phyloP scores from a whole-genome alignment of 2,329 filamentous ascomycete species.

The Elsinoe fawcettii region DNA sequence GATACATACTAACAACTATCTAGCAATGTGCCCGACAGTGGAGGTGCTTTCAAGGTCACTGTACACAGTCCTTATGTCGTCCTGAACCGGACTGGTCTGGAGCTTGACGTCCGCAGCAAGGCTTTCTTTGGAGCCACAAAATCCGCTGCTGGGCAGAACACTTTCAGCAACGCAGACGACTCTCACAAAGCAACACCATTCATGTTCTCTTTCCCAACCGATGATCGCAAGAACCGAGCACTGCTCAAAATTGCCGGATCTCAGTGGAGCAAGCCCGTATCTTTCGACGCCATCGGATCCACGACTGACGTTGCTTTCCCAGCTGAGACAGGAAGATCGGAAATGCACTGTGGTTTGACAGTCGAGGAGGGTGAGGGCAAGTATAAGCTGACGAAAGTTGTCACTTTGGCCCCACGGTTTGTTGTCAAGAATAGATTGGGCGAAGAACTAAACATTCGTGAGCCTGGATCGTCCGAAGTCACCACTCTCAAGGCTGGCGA shows the following conservation, averaged over 20 bases:
- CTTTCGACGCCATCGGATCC: conserved; percentile 95
- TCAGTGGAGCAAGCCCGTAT: conserved; percentile 93
- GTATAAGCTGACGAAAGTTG: conserved; percentile 93
- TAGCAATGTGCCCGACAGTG: conserved; percentile 72
- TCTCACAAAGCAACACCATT: conserved; percentile 74
- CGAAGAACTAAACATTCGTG: conserved; percentile 82
- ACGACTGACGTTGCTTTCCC: conserved; percentile 80
- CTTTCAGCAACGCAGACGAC: conserved; percentile 49
- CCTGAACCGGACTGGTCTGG: conserved; percentile 87
- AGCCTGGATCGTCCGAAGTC: conserved; percentile 83
- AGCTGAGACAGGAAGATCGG: conserved; percentile 60
- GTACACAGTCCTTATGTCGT: conserved; percentile 93
- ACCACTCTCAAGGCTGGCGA: conserved; percentile 70
- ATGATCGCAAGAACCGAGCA: conserved; percentile 86
- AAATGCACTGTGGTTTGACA: conserved; percentile 86
- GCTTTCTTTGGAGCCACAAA: conserved; percentile 76
- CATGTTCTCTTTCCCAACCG: conserved; percentile 89
- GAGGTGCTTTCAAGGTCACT: conserved; percentile 91
- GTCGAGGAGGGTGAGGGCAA: conserved; percentile 90
- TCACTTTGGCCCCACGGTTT: conserved; percentile 86
- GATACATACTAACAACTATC: neutral
- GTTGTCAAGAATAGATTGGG: conserved; percentile 87
- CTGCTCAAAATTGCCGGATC: conserved; percentile 83
- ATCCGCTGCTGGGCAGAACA: conserved; percentile 72
- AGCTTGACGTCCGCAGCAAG: conserved; percentile 82